These are phyloP conservation scores for Pontederia paniculata DNA, from an alignment of 176 grass and related monocot species.

Conservation along the genomic window DNA sequence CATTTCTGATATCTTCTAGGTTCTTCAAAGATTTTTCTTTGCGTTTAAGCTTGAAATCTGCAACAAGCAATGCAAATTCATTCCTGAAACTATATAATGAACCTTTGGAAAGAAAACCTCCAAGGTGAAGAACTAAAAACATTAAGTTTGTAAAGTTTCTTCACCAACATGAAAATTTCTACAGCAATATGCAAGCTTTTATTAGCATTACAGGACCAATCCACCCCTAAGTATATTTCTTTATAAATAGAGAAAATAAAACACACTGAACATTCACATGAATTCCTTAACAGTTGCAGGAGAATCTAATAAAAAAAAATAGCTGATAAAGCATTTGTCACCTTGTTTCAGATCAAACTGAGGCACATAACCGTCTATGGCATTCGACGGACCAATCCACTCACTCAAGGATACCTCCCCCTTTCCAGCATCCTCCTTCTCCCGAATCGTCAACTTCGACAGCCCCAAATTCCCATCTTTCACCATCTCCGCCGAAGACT, in stretches of 20 bases:
- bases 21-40: conserved; percentile 19
- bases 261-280: background rate
- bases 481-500: background rate
- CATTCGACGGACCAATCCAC: conserved; percentile 55
- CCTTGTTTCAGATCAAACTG: conserved; percentile 16
- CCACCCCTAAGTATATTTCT: background rate
- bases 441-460: conserved; percentile 40
- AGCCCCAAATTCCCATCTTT: conserved; percentile 8
- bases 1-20: background rate
- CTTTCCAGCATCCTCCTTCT: conserved; percentile 30
- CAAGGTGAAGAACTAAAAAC: background rate
- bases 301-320: too few species aligned
- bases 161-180: background rate
- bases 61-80: conserved; percentile 52
- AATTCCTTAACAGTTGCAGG: too few species aligned
- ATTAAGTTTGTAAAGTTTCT: background rate
- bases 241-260: background rate
- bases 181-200: background rate
- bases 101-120: background rate
- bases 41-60: conserved; percentile 34
- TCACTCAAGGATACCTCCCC: conserved; percentile 48
- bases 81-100: conserved; percentile 29
- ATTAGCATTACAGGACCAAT: background rate
- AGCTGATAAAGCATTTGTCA: background rate
- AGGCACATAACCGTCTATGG: conserved; percentile 85